phyloP scores from a whole-genome alignment of 805 yeast species.

The Torulaspora franciscae region DNA sequence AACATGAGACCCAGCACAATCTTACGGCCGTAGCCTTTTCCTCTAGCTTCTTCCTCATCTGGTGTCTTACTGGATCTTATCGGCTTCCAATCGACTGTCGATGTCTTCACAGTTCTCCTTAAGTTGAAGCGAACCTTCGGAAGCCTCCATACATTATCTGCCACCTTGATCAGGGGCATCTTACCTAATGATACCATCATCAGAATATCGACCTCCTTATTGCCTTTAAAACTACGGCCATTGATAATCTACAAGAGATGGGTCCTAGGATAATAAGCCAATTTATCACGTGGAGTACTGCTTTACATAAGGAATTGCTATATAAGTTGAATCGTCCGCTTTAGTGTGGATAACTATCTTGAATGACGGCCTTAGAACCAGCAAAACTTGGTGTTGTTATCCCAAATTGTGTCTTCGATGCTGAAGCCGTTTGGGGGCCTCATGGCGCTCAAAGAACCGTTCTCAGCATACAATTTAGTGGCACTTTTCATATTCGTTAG shows the following conservation, averaged over 20 bases:
- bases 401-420: slow-evolving; percentile 36
- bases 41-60: slow-evolving; percentile 40
- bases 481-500: slow-evolving; percentile 26
- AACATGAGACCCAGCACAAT: slow-evolving; percentile 39
- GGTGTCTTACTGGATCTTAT: slow-evolving; percentile 45
- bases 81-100: slow-evolving; percentile 83
- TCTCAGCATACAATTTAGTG: slow-evolving; percentile 23
- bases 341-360: not conserved
- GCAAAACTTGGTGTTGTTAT: slow-evolving; percentile 43
- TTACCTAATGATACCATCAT: not conserved
- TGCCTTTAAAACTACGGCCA: no score
- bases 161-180: not conserved
- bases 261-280: no score
- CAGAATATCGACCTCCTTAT: no score
- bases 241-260: no score
- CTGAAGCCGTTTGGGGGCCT: slow-evolving; percentile 32
- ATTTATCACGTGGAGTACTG: no score
- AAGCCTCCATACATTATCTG: not conserved
- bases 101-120: slow-evolving; percentile 46
- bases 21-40: slow-evolving; percentile 30
- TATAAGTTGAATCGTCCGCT: not conserved
- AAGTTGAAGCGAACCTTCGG: not conserved
- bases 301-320: no score
- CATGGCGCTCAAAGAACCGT: slow-evolving; percentile 40
- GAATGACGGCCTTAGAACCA: slow-evolving; percentile 39